phyloP scores from a whole-genome alignment of 2,329 filamentous ascomycete species.

The Pseudogymnoascus sp. region DNA sequence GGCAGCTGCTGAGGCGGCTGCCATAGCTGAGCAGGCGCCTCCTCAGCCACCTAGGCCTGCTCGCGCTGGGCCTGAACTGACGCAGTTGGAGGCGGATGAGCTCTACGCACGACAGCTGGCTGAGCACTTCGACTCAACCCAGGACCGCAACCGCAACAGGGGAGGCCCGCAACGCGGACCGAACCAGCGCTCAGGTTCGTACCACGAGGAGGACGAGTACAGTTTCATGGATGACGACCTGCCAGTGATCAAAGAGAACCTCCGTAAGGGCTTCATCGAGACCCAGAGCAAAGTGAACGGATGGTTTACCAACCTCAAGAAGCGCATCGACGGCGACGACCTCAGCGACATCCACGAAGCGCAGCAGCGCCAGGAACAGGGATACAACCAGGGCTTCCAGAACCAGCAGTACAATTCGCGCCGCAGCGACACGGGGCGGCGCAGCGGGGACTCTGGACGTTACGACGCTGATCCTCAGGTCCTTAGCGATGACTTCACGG shows the following conservation, averaged over 20 bases:
- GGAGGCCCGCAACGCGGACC: conserved; percentile 45
- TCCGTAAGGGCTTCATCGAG: conserved; percentile 89
- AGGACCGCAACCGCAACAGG: conserved; percentile 39
- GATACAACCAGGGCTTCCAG: conserved; percentile 30
- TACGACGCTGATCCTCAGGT: conserved; percentile 94
- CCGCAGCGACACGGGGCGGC: conserved; percentile 54
- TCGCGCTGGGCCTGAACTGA: conserved; percentile 50
- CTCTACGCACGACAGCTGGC: conserved; percentile 86
- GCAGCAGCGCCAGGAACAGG: conserved; percentile 48
- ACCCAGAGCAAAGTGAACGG: conserved; percentile 88
- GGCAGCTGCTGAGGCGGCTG: conserved; percentile 50
- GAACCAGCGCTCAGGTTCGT: conserved; percentile 32
- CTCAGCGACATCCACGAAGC: conserved; percentile 41
- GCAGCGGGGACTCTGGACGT: conserved; percentile 80
- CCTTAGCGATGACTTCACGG: conserved; percentile 79
- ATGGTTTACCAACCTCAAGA: conserved; percentile 87
- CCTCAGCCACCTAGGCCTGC: conserved; percentile 73
- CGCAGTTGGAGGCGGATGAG: conserved; percentile 85
- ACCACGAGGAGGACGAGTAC: conserved; percentile 62
- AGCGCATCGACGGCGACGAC: conserved; percentile 86
- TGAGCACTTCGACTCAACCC: conserved; percentile 66
- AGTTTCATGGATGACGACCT: conserved; percentile 96
- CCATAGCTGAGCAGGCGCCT: conserved; percentile 51
- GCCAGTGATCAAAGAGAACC: conserved; percentile 83
- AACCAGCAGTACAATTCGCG: conserved; percentile 35